A percentile compares a stretch with the other conserved stretches of the same genome.
Evolutionary conservation across 108 stramenopile genomes (phyloP).

Genomic region (Fistulifera solaris): DNA sequence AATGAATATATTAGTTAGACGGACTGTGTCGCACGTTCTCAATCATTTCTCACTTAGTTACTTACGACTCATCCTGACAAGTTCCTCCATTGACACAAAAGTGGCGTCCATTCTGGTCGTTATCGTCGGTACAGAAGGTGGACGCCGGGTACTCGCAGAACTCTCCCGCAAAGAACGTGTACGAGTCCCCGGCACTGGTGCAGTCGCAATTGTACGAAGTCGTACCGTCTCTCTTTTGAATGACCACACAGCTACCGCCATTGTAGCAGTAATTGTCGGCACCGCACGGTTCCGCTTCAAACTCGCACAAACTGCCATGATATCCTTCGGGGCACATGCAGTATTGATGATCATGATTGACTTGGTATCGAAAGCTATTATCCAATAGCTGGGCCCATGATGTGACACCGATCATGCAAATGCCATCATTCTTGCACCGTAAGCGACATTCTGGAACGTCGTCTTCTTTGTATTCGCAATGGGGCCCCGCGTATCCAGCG

Average conservation of each 20-base stretch:
- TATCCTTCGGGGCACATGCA: constrained; percentile 29
- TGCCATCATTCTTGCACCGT: constrained; percentile 28
- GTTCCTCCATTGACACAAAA: constrained; percentile 13
- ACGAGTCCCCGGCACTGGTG: constrained; percentile 25
- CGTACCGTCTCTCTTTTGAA: constrained; percentile 8
- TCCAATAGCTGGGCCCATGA: constrained; percentile 9
- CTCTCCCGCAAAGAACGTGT: constrained; percentile 4
- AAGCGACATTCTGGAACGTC: constrained; percentile 30
- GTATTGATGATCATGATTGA: constrained; percentile 13
- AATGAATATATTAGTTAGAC: background rate
- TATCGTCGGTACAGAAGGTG: constrained; percentile 4
- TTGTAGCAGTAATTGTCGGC: constrained; percentile 28
- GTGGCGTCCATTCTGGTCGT: constrained; percentile 7
- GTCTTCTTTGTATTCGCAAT: constrained; percentile 33
- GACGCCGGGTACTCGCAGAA: constrained; percentile 5
- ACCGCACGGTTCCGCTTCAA: constrained; percentile 20
- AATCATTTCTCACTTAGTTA: background rate
- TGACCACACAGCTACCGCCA: constrained; percentile 17
- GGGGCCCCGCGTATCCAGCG: constrained; percentile 22
- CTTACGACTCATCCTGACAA: constrained; percentile 8
- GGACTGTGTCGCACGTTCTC: background rate
- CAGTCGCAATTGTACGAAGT: constrained; percentile 39
- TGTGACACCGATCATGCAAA: constrained; percentile 23
- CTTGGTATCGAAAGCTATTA: constrained; percentile 1
- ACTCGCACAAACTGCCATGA: constrained; percentile 29